Conservation (phyloP, 192 early-diverging fungal species). For the Coemansia sp. region DNA sequence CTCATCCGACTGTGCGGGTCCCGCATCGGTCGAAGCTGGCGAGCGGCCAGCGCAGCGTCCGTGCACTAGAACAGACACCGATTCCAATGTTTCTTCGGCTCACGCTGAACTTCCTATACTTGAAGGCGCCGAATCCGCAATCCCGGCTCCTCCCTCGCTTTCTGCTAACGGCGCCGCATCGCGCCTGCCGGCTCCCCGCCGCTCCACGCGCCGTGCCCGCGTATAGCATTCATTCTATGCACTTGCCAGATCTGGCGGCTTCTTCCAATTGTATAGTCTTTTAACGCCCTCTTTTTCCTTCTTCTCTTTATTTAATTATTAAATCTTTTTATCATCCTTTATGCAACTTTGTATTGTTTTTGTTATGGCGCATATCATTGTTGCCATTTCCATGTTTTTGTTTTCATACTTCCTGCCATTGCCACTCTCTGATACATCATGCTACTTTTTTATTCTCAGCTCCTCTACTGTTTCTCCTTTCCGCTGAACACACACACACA, state of each 20-base stretch:
- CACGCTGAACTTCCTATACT: too few relatives aligned
- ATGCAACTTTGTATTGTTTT: not conserved
- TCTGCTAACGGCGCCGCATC: not conserved
- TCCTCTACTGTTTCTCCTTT: not conserved
- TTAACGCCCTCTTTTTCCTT: not conserved
- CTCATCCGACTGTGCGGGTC: slow-evolving; percentile 20
- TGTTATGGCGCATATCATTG: not conserved
- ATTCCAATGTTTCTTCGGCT: not conserved
- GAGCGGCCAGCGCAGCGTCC: slow-evolving; percentile 21
- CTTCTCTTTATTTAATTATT: not conserved
- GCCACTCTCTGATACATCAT: too few relatives aligned
- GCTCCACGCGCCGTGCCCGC: slow-evolving; percentile 22
- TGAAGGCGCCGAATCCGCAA: not conserved
- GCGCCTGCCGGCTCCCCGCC: slow-evolving; percentile 26
- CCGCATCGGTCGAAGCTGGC: slow-evolving; percentile 8
- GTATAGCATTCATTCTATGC: slow-evolving; percentile 10
- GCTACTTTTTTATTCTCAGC: slow-evolving; percentile 1
- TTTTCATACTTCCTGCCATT: too few relatives aligned
- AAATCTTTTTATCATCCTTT: not conserved
- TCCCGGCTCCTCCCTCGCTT: slow-evolving; percentile 9
- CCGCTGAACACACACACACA: not conserved
- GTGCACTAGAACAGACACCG: slow-evolving; percentile 7
- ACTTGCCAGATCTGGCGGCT: not conserved
- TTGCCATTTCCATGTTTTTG: too few relatives aligned
- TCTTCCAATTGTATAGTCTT: not conserved